Evolutionary conservation across 306 rosid genomes (phyloP).

Genomic region (Quercus robur): DNA sequence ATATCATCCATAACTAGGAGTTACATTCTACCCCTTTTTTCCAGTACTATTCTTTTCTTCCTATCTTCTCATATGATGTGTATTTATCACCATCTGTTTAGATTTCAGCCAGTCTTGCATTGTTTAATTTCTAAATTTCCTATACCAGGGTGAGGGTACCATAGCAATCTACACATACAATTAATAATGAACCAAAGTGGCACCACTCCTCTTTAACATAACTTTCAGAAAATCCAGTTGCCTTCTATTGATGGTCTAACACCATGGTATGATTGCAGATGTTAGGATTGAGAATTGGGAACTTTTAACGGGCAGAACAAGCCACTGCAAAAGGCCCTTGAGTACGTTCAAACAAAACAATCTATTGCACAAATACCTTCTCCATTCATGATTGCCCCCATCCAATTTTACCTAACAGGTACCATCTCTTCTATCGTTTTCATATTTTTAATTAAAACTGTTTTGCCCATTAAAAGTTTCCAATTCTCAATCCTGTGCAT

Average conservation of each 20-base stretch:
- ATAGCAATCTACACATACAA: neutral
- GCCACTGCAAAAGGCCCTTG: neutral
- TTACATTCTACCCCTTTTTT: neutral
- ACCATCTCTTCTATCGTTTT: neutral
- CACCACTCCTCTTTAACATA: neutral
- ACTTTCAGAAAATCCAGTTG: neutral
- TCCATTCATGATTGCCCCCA: neutral
- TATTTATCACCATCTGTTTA: neutral
- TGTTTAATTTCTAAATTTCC: neutral
- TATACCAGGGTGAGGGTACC: neutral
- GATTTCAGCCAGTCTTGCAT: neutral
- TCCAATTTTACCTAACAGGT: neutral
- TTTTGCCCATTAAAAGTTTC: no score
- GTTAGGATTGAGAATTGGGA: neutral
- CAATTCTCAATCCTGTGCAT: neutral
- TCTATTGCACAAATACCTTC: neutral
- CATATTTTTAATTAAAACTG: neutral
- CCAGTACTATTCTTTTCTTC: neutral
- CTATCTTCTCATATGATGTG: neutral
- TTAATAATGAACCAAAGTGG: neutral
- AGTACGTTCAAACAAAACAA: neutral
- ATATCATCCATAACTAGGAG: neutral
- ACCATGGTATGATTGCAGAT: neutral
- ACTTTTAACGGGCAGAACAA: neutral
- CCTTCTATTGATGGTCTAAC: neutral